phyloP scores from a whole-genome alignment of 78 protist species.

The Isochrysis galbana region DNA sequence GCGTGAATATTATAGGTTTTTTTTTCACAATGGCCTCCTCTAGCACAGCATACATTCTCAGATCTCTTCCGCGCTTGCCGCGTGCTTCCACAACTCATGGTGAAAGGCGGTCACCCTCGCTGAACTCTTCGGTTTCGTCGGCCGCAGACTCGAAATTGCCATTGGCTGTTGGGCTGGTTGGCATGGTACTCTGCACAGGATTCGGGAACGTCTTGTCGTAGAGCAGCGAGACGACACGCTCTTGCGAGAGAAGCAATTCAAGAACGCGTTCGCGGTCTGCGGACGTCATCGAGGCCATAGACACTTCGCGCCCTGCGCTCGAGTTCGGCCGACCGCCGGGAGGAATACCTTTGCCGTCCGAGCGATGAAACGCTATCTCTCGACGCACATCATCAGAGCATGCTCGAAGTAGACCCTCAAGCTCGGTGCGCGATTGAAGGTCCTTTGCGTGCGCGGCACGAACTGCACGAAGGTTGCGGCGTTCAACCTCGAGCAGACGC shows the following conservation, averaged over 20 bases:
- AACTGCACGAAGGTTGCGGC: background rate
- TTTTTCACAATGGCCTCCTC: too few species aligned
- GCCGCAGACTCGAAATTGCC: too few species aligned
- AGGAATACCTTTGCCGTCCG: background rate
- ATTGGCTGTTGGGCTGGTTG: too few species aligned
- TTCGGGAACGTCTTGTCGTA: slow-evolving; percentile 25
- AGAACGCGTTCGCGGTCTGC: background rate
- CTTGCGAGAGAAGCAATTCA: slow-evolving; percentile 31
- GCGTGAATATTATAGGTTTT: too few species aligned
- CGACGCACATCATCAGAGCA: slow-evolving; percentile 11
- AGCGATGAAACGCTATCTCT: background rate
- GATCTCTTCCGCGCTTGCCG: too few species aligned
- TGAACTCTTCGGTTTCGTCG: too few species aligned
- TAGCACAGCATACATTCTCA: too few species aligned
- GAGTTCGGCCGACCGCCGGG: background rate
- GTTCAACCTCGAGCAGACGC: slow-evolving; percentile 22
- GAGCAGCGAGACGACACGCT: slow-evolving; percentile 10
- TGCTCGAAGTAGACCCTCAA: background rate
- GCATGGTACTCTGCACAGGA: too few species aligned
- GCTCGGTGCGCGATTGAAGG: slow-evolving; percentile 28
- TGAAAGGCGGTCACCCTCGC: too few species aligned
- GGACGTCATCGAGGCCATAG: background rate
- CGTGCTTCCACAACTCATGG: too few species aligned
- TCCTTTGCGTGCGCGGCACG: slow-evolving; percentile 18
- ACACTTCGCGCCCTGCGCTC: background rate